These are phyloP conservation scores for Chamaenerion angustifolium DNA, from an alignment of 345 rosid genomes.

Conservation along the genomic window DNA sequence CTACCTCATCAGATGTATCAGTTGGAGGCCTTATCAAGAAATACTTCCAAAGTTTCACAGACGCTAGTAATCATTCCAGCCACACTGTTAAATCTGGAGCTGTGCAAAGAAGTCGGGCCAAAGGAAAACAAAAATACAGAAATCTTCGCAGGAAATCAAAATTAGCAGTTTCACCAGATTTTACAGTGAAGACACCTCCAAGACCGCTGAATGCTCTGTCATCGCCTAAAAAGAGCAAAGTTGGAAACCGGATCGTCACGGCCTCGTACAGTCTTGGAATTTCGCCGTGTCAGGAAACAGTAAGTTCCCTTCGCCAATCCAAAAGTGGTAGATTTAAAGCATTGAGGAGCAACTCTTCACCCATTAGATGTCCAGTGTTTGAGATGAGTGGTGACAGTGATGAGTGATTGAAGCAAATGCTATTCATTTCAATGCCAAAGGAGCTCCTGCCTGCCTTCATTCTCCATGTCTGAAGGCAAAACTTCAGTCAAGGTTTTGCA, in stretches of 20 bases:
- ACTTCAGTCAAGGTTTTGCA: too few species aligned
- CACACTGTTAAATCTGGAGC: constrained; percentile 5
- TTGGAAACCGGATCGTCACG: constrained; percentile 29
- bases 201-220: neutral
- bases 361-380: constrained; percentile 15
- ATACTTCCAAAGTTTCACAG: constrained; percentile 8
- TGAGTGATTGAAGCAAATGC: constrained; percentile 1
- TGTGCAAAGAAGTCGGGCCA: constrained; percentile 5
- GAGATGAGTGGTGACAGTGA: constrained; percentile 31
- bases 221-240: constrained; percentile 3
- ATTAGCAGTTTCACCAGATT: constrained; percentile 2
- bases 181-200: constrained; percentile 16
- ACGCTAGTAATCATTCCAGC: constrained; percentile 7
- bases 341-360: constrained; percentile 3
- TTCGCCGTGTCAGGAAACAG: constrained; percentile 11
- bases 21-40: constrained; percentile 8
- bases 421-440: too few species aligned
- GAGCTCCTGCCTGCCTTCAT: too few species aligned
- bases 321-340: constrained; percentile 9
- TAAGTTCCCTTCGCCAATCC: constrained; percentile 13
- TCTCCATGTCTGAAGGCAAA: too few species aligned
- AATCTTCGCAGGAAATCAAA: neutral
- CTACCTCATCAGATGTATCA: constrained; percentile 6
- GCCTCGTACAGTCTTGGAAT: constrained; percentile 23
- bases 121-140: constrained; percentile 7